phyloP scores from a whole-genome alignment of 2,329 filamentous ascomycete species.

The Fusarium kyushuense region DNA sequence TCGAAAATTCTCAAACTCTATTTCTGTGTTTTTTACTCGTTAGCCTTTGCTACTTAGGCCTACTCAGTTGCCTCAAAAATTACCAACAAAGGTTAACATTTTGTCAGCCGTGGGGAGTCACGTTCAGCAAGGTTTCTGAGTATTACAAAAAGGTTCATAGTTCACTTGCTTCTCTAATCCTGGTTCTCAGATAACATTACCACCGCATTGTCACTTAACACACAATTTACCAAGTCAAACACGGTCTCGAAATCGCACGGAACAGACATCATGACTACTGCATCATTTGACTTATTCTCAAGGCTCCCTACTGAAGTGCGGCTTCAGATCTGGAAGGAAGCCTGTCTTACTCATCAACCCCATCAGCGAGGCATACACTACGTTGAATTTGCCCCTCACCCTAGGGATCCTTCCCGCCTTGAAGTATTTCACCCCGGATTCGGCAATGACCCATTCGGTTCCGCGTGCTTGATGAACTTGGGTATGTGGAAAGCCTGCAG shows the following conservation, averaged over 20 bases:
- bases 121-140: too few relatives aligned
- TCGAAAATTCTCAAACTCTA: too few relatives aligned
- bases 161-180: too few relatives aligned
- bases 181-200: neutral
- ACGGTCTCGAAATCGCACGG: neutral
- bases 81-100: too few relatives aligned
- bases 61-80: too few relatives aligned
- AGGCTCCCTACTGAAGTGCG: neutral
- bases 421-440: too few relatives aligned
- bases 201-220: accelerated
- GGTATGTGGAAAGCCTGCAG: constrained; percentile 18
- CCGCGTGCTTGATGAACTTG: neutral
- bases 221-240: accelerated
- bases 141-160: too few relatives aligned
- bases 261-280: neutral
- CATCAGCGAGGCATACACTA: neutral
- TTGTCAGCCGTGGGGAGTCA: too few relatives aligned
- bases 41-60: too few relatives aligned
- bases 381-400: neutral
- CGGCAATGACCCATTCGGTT: neutral
- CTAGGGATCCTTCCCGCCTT: too few relatives aligned
- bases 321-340: neutral
- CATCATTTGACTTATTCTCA: neutral
- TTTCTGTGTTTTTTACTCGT: too few relatives aligned
- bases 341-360: neutral